These are phyloP conservation scores for Remersonia thermophila DNA, from an alignment of 2,329 filamentous ascomycete genomes.

Conservation along the genomic window DNA sequence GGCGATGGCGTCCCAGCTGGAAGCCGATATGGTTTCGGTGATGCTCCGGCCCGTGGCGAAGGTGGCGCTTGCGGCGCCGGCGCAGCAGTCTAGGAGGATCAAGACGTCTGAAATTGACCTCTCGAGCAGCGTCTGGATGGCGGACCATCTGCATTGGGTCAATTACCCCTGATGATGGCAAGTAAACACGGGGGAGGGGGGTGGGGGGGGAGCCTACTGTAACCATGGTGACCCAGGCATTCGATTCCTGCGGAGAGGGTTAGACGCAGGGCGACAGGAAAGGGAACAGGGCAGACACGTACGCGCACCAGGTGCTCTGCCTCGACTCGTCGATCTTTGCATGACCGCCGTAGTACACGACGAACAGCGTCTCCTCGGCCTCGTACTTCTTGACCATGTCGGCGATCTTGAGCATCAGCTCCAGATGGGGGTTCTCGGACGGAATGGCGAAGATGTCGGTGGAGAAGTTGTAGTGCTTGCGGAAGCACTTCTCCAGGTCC, in stretches of 20 bases:
- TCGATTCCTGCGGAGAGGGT: slow-evolving; percentile 30
- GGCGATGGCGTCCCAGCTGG: slow-evolving; percentile 49
- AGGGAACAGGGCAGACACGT: slow-evolving; percentile 21
- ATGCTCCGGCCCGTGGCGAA: slow-evolving; percentile 46
- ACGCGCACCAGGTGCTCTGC: slow-evolving; percentile 50
- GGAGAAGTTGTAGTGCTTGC: slow-evolving; percentile 42
- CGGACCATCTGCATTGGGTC: slow-evolving; percentile 35
- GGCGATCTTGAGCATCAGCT: slow-evolving; percentile 44
- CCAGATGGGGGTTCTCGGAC: slow-evolving; percentile 44
- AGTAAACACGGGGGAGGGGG: slow-evolving; percentile 11
- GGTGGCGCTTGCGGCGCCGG: slow-evolving; percentile 46
- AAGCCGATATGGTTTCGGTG: slow-evolving; percentile 50
- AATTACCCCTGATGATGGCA: slow-evolving; percentile 5
- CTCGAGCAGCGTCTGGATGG: slow-evolving; percentile 47
- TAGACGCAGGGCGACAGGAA: not conserved
- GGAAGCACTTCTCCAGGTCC: slow-evolving; percentile 41
- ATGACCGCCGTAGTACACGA: slow-evolving; percentile 49
- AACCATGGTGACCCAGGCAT: slow-evolving; percentile 41
- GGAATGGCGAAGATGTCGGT: slow-evolving; percentile 48
- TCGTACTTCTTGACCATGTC: slow-evolving; percentile 46
- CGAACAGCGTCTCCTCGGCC: slow-evolving; percentile 41
- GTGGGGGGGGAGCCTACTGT: slow-evolving; percentile 23
- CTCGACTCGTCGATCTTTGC: slow-evolving; percentile 47
- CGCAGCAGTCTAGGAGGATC: slow-evolving; percentile 47
- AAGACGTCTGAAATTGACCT: slow-evolving; percentile 44